Percentiles rank a stretch among this genome's conserved stretches.
phyloP scores from a whole-genome alignment of 495 filamentous ascomycete species.

The Eremomyces bilateralis region DNA sequence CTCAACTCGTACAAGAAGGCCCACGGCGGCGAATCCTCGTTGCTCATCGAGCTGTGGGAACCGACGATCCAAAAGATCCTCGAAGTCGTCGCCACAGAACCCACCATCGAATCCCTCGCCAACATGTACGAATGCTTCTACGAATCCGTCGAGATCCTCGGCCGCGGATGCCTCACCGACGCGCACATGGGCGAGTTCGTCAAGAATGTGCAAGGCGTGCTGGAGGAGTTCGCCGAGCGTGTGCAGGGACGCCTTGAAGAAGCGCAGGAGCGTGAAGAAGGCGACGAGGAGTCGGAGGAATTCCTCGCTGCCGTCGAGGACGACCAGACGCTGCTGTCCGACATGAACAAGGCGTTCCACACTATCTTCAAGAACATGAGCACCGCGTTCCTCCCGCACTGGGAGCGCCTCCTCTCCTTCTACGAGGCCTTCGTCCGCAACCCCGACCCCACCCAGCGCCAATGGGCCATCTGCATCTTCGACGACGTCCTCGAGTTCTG shows the following conservation, averaged over 20 bases:
- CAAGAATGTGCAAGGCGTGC: conserved; percentile 53
- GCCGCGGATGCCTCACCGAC: conserved; percentile 53
- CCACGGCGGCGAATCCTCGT: conserved; percentile 51
- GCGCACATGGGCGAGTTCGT: conserved; percentile 76
- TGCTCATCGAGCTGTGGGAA: conserved; percentile 62
- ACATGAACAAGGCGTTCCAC: conserved; percentile 99
- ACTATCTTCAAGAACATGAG: conserved; percentile 95
- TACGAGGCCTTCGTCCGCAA: conserved; percentile 76
- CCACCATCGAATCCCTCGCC: conserved; percentile 84
- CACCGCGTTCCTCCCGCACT: conserved; percentile 58
- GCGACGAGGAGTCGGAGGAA: conserved; percentile 63
- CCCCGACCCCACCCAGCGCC: conserved; percentile 71
- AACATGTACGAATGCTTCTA: conserved; percentile 99
- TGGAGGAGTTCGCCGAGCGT: conserved; percentile 79
- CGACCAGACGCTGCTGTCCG: conserved; percentile 85
- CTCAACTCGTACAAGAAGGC: conserved; percentile 85
- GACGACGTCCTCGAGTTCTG: conserved; percentile 98
- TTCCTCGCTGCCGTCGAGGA: conserved; percentile 84
- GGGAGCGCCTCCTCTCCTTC: conserved; percentile 63
- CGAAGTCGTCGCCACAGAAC: conserved; percentile 85
- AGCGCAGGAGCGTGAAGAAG: conserved; percentile 39
- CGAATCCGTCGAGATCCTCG: conserved; percentile 88
- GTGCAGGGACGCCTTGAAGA: conserved; percentile 65
- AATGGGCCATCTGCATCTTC: conserved; percentile 97
- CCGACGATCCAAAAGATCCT: conserved; percentile 74